Conservation (phyloP, 2,329 filamentous ascomycete genomes). For the Penicillium digitatum region DNA sequence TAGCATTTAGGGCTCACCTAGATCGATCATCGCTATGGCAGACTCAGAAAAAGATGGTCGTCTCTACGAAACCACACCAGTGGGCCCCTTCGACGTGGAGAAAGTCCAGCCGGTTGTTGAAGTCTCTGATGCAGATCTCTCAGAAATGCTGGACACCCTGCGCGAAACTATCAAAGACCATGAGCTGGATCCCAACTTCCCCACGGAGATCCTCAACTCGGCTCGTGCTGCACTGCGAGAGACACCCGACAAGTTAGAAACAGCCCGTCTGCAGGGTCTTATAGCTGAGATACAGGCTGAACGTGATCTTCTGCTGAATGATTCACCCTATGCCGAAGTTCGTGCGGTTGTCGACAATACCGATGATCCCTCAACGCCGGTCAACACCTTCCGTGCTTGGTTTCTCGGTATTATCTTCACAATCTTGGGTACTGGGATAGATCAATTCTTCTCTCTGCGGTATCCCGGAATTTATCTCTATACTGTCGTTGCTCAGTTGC, state of each 20-base stretch:
- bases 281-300: neutral
- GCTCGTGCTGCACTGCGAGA: neutral
- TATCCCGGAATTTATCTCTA: slow-evolving; percentile 46
- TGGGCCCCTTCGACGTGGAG: neutral
- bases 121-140: neutral
- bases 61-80: no score
- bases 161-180: neutral
- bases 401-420: slow-evolving; percentile 32
- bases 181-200: neutral
- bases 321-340: slow-evolving; percentile 29
- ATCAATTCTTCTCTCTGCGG: slow-evolving; percentile 47
- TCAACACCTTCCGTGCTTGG: slow-evolving; percentile 40
- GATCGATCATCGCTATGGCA: neutral
- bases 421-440: slow-evolving; percentile 40
- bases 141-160: neutral
- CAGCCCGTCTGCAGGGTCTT: neutral
- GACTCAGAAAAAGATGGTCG: neutral
- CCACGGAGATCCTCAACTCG: neutral
- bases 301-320: neutral
- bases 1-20: no score
- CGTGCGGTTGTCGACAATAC: slow-evolving; percentile 28
- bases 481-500: slow-evolving; percentile 44
- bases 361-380: slow-evolving; percentile 27
- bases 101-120: neutral
- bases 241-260: neutral